Percentiles rank a stretch among this genome's conserved stretches.
These are phyloP conservation scores for Colletotrichum tofieldiae DNA, from an alignment of 2,329 filamentous ascomycete species.

Conservation along the genomic window DNA sequence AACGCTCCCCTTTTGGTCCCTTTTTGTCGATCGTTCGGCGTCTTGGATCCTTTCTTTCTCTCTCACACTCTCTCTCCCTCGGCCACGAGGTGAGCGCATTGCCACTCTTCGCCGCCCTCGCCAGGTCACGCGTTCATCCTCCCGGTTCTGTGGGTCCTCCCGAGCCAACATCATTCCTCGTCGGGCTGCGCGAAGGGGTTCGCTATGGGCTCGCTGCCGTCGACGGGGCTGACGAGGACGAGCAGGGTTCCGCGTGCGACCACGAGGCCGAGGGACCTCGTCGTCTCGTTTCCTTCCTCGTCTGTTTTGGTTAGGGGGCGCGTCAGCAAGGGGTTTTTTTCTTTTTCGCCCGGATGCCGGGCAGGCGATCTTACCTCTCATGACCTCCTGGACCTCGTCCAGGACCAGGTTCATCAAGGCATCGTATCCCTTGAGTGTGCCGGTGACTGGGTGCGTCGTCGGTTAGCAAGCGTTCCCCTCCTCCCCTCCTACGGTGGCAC, in stretches of 20 bases:
- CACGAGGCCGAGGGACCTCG: constrained; percentile 85
- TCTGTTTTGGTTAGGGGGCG: constrained; percentile 68
- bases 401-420: constrained; percentile 98
- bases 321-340: background rate
- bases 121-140: background rate
- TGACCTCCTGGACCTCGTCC: constrained; percentile 91
- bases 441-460: constrained; percentile 74
- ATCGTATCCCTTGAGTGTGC: constrained; percentile 94
- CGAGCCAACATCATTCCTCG: constrained; percentile 65
- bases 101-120: background rate
- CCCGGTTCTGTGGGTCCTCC: background rate
- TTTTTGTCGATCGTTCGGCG: background rate
- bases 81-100: background rate
- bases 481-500: background rate
- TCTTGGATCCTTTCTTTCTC: background rate
- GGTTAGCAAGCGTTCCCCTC: background rate
- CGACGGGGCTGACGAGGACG: constrained; percentile 91
- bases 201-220: constrained; percentile 95
- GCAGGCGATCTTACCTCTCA: constrained; percentile 76
- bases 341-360: background rate
- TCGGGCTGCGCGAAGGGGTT: constrained; percentile 90
- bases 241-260: constrained; percentile 94
- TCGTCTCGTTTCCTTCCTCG: constrained; percentile 90
- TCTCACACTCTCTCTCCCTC: background rate
- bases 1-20: background rate